Percentiles rank a stretch among this genome's conserved stretches.
Conservation (phyloP, 1,139 yeast species). For the Candida sp. region DNA sequence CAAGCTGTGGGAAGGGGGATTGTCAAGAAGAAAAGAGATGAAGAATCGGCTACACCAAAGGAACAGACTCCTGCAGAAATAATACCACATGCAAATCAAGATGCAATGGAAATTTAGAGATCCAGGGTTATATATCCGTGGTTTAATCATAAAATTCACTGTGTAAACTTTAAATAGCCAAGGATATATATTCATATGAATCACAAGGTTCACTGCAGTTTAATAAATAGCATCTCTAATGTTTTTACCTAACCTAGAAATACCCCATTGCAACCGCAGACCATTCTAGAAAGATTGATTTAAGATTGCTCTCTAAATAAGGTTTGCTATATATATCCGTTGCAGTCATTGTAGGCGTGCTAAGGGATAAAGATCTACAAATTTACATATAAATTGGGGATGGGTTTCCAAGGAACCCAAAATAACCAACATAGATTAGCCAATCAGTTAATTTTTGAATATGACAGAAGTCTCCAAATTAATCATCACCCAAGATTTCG, state of each 20-base stretch:
- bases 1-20: slow-evolving; percentile 56
- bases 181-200: no score
- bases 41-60: slow-evolving; percentile 6
- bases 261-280: neutral
- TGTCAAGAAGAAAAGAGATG: slow-evolving; percentile 28
- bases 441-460: no score
- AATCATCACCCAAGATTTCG: neutral
- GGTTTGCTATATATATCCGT: neutral
- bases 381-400: no score
- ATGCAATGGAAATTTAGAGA: neutral
- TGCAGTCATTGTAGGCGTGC: neutral
- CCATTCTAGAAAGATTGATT: neutral
- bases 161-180: no score
- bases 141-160: neutral
- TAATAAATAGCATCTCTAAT: no score
- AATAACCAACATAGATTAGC: no score
- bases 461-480: neutral
- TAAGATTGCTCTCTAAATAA: neutral
- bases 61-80: neutral
- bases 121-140: neutral
- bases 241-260: no score
- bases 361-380: neutral
- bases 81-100: neutral
- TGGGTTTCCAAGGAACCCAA: no score
- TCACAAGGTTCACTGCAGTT: neutral